These are phyloP conservation scores for Passiflora organensis DNA, from an alignment of 345 rosid species.

Conservation along the genomic window DNA sequence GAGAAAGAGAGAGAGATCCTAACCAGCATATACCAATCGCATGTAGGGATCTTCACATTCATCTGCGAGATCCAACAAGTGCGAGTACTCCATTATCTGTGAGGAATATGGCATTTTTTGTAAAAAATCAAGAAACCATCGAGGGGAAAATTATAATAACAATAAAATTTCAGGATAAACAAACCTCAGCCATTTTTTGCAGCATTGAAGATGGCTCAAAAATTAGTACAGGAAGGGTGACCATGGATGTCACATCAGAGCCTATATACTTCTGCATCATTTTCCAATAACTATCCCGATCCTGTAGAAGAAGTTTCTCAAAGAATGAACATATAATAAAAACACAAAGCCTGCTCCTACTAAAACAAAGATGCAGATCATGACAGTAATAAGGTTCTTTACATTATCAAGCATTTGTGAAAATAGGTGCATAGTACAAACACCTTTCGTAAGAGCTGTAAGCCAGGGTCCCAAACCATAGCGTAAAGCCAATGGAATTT, in stretches of 20 bases:
- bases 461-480: background rate
- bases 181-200: slow-evolving; percentile 94
- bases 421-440: too few species aligned
- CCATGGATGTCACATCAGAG: slow-evolving; percentile 87
- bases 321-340: too few species aligned
- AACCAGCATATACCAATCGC: slow-evolving; percentile 83
- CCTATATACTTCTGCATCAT: slow-evolving; percentile 93
- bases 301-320: slow-evolving; percentile 40
- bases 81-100: slow-evolving; percentile 87
- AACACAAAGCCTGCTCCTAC: background rate
- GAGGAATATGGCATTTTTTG: slow-evolving; percentile 7
- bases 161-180: slow-evolving; percentile 1
- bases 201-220: slow-evolving; percentile 96
- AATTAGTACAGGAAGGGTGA: slow-evolving; percentile 85
- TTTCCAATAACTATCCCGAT: slow-evolving; percentile 86
- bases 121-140: background rate
- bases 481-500: background rate
- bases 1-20: too few species aligned
- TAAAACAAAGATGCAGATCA: background rate
- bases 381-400: background rate
- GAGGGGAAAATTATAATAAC: background rate
- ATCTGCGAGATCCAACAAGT: slow-evolving; percentile 78
- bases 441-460: too few species aligned
- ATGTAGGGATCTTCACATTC: slow-evolving; percentile 84
- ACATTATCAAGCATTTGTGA: background rate